phyloP scores from a whole-genome alignment of 495 filamentous ascomycete genomes.

The Podospora appendiculata region DNA sequence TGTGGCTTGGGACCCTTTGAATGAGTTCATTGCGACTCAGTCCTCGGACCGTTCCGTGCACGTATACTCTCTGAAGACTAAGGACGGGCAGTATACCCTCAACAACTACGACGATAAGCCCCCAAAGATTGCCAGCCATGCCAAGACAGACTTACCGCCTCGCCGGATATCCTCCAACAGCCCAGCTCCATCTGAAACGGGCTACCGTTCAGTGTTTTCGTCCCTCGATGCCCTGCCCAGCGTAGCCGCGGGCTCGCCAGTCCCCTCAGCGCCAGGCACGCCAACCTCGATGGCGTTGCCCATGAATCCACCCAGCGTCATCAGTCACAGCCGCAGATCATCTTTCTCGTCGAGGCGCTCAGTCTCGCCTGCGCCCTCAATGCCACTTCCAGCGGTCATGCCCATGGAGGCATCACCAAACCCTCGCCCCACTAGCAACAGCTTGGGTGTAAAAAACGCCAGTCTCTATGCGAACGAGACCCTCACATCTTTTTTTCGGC shows the following conservation, averaged over 20 bases:
- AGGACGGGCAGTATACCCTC: conserved; percentile 90
- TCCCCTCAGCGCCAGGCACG: conserved; percentile 89
- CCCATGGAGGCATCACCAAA: conserved; percentile 84
- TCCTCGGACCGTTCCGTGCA: conserved; percentile 97
- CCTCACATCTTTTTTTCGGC: conserved; percentile 92
- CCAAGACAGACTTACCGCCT: conserved; percentile 86
- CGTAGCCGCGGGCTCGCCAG: conserved; percentile 67
- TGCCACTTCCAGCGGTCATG: conserved; percentile 95
- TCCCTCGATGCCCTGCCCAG: conserved; percentile 42
- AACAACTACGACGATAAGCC: conserved; percentile 37
- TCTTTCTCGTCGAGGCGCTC: conserved; percentile 94
- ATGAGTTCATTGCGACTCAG: conserved; percentile 97
- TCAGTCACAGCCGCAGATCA: conserved; percentile 85
- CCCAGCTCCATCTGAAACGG: conserved; percentile 80
- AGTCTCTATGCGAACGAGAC: conserved; percentile 97
- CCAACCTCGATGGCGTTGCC: conserved; percentile 82
- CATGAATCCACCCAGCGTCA: conserved; percentile 88
- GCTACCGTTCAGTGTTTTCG: conserved; percentile 48
- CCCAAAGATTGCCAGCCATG: conserved; percentile 41
- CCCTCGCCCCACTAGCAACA: conserved; percentile 47
- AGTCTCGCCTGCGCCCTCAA: conserved; percentile 87
- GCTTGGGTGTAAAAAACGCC: conserved; percentile 68
- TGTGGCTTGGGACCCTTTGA: conserved; percentile 96
- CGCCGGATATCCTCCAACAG: conserved; percentile 87
- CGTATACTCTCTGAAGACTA: conserved; percentile 91